Percentiles rank a stretch among this genome's conserved stretches.
These are phyloP conservation scores for Camellia granthamiana DNA, from an alignment of 148 eudicot genomes.

Conservation along the genomic window DNA sequence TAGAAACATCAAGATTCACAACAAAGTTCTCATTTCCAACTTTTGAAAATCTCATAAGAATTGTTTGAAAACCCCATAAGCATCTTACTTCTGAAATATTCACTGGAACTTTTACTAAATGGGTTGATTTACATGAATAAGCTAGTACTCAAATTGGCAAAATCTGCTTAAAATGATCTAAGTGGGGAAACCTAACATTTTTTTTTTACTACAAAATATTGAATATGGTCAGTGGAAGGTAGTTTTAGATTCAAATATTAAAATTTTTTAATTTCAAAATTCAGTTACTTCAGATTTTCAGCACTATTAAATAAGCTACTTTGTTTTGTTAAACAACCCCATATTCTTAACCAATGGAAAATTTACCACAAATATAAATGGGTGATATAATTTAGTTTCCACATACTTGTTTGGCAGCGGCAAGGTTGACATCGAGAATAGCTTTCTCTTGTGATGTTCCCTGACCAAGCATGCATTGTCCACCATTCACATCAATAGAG, in stretches of 20 bases:
- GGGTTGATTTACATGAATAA: not conserved
- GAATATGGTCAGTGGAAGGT: not conserved
- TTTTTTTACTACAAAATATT: not conserved
- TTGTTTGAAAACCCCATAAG: not conserved
- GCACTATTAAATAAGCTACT: not conserved
- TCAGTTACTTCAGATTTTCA: not conserved
- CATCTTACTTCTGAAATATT: not conserved
- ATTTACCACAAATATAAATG: not conserved
- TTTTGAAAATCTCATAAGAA: not conserved
- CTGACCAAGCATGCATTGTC: conserved; percentile 86
- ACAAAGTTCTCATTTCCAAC: not conserved
- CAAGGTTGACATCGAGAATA: conserved; percentile 89
- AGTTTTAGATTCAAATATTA: not conserved
- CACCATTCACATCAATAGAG: conserved; percentile 94
- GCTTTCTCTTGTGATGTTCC: conserved; percentile 91
- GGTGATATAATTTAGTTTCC: not conserved
- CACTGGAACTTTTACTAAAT: not conserved
- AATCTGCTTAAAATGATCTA: not conserved
- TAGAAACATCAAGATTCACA: not conserved
- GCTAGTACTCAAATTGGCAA: not conserved
- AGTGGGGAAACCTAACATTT: not conserved
- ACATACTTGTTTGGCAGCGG: conserved; percentile 90
- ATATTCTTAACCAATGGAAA: not conserved
- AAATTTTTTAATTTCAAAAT: too few relatives aligned
- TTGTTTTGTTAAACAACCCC: not conserved